Percentiles rank a stretch among this genome's conserved stretches.
Evolutionary conservation across 805 yeast genomes (phyloP).

Genomic region (Hanseniaspora nectarophila): DNA sequence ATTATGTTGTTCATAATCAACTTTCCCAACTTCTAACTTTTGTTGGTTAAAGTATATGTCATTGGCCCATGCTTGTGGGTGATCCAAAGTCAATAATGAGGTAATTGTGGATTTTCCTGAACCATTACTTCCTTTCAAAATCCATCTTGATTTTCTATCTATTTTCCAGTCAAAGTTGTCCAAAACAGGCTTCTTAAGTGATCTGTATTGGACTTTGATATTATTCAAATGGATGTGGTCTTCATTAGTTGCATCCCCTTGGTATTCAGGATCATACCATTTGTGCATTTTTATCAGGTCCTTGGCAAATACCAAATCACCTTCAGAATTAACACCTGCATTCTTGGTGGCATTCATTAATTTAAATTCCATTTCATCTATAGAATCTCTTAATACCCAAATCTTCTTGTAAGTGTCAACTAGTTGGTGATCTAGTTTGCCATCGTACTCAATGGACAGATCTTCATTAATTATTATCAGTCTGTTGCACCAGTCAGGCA

Average conservation of each 20-base stretch:
- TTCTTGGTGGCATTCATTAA: conserved; percentile 6
- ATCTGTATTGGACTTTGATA: conserved; percentile 52
- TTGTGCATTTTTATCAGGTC: conserved; percentile 23
- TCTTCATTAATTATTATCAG: conserved; percentile 48
- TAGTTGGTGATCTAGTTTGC: conserved; percentile 26
- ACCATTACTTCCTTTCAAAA: conserved; percentile 80
- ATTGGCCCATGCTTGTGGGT: conserved; percentile 89
- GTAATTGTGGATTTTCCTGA: conserved; percentile 85
- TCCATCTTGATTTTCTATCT: conserved; percentile 69
- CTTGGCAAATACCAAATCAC: conserved; percentile 16
- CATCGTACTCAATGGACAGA: conserved; percentile 41
- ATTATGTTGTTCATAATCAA: conserved; percentile 69
- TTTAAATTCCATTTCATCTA: conserved; percentile 21
- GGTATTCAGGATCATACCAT: conserved; percentile 16
- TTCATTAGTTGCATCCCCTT: not conserved
- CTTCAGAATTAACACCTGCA: not conserved
- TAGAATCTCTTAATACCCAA: conserved; percentile 20
- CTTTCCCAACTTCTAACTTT: conserved; percentile 60
- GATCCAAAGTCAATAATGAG: conserved; percentile 80
- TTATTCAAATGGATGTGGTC: conserved; percentile 41
- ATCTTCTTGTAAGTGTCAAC: conserved; percentile 3
- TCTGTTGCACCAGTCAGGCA: conserved; percentile 74
- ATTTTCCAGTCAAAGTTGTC: conserved; percentile 55
- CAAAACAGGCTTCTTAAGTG: conserved; percentile 42
- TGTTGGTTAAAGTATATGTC: conserved; percentile 50